These are phyloP conservation scores for Leucocoprinus leucothites DNA, from an alignment of 768 basidiomycete genomes.

Conservation along the genomic window DNA sequence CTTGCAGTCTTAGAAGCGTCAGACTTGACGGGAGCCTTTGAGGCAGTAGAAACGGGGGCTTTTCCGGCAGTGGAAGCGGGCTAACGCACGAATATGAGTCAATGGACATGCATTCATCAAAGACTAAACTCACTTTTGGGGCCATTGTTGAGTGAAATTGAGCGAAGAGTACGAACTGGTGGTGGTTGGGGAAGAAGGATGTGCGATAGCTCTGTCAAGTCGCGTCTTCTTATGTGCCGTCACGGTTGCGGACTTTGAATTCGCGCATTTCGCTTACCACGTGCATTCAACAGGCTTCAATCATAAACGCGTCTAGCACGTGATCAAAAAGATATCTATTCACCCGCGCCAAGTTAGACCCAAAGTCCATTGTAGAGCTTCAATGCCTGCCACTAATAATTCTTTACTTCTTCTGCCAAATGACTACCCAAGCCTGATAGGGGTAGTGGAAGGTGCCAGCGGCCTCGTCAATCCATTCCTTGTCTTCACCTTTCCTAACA, in stretches of 20 bases:
- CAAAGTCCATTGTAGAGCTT: too few relatives aligned
- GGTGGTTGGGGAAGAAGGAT: conserved; percentile 16
- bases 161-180: conserved; percentile 14
- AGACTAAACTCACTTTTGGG: conserved; percentile 25
- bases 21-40: conserved; percentile 72
- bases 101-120: neutral
- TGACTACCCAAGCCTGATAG: conserved; percentile 64
- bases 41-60: conserved; percentile 66
- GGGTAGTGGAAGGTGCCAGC: conserved; percentile 78
- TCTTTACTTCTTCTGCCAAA: conserved; percentile 32
- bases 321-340: neutral
- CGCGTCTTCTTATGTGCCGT: conserved; percentile 24
- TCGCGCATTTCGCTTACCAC: conserved; percentile 21
- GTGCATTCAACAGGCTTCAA: conserved; percentile 5
- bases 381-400: too few relatives aligned
- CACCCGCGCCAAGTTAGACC: too few relatives aligned
- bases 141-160: conserved; percentile 27
- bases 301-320: conserved; percentile 6
- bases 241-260: conserved; percentile 37
- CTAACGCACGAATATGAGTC: conserved; percentile 25
- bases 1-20: conserved; percentile 73
- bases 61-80: conserved; percentile 84
- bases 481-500: conserved; percentile 55
- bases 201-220: neutral
- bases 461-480: conserved; percentile 72